Conservation (phyloP, 2,329 filamentous ascomycete species). For the Aspergillus unguis region DNA sequence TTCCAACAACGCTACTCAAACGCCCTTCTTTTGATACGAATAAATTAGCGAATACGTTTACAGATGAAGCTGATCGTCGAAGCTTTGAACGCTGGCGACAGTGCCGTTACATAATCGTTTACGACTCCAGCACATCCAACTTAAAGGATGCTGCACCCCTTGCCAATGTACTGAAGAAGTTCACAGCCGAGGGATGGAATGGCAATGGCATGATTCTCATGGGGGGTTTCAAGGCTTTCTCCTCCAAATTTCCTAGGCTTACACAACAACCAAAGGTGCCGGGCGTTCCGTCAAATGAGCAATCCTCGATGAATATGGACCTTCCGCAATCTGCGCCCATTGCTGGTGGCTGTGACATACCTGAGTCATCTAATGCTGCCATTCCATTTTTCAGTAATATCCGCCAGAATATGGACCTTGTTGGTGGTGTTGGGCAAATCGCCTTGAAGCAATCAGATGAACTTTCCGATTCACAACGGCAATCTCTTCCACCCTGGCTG, state of each 20-base stretch:
- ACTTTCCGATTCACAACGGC: slow-evolving; percentile 47
- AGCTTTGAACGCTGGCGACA: slow-evolving; percentile 75
- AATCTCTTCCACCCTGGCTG: slow-evolving; percentile 72
- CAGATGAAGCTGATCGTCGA: slow-evolving; percentile 63
- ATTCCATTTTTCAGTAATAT: slow-evolving; percentile 97
- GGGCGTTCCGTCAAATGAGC: slow-evolving; percentile 41
- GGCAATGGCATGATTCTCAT: slow-evolving; percentile 72
- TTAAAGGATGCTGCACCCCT: slow-evolving; percentile 77
- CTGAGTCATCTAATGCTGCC: slow-evolving; percentile 59
- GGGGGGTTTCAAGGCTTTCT: slow-evolving; percentile 77
- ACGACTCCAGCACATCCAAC: slow-evolving; percentile 73
- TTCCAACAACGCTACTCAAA: slow-evolving; percentile 90
- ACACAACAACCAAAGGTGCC: slow-evolving; percentile 28
- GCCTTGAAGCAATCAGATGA: slow-evolving; percentile 57
- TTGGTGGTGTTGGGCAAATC: slow-evolving; percentile 85
- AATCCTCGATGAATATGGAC: slow-evolving; percentile 51
- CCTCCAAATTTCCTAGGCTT: slow-evolving; percentile 59
- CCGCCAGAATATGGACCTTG: slow-evolving; percentile 91
- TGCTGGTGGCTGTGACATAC: slow-evolving; percentile 85
- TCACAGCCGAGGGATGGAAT: slow-evolving; percentile 75
- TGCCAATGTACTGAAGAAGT: slow-evolving; percentile 89
- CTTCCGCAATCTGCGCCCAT: slow-evolving; percentile 65
- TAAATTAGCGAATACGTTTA: slow-evolving; percentile 84
- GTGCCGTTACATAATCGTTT: slow-evolving; percentile 76
- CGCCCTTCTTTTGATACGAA: slow-evolving; percentile 84